Base-by-base conservation (phyloP, 2,329 filamentous ascomycete species). In the Penicillium sp. region DNA sequence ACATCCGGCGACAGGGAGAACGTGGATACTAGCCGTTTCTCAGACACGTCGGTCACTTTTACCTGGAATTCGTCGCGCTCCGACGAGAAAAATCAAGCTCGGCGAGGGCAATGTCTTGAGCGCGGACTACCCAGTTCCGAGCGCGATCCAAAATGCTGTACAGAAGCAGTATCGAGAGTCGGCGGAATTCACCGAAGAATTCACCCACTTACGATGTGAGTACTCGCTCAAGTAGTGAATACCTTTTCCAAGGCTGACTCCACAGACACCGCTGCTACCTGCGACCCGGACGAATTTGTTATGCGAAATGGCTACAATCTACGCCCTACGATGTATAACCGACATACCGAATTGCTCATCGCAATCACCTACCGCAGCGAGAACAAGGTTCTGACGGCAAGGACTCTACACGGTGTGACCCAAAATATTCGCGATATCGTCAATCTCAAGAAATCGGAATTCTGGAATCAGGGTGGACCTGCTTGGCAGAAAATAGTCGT, bases 151-250 rank as follows among this genome's bases (percentile, higher is more conserved):
- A 18, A 42, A 42, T 29, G 39, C 39, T 15, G 39, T 42, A 4
- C 24, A 42, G 39, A 27, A 29, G n/a, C n/a, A 29, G 17, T 42
- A 42, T 20, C 39, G 39, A 15, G 39, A 42, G n/a, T 42, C 39
- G 39, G 39, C 39, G 13, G 39, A 42, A n/a, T 15, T 24, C 15
- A 17, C 39, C 24, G 39, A 42, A 15, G 39, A 42, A n/a, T 42
- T 42, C 39, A 42, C 39, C 24, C 39, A 42, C 23, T 29, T 42
- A 29, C 39, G 39, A 42, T 42, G 39, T 42, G 15, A 42, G 39
- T 21, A 20, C 8, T 13, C 2, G 10, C 23, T n/a, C 2, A 7
- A 3, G 8, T 20, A 21, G 12, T 17, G 39, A 36, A 20, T 18
- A 13, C 24, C 8, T 20, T 13, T 18, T 20, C 15, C 4, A 29